These are phyloP conservation scores for Starmera quercuum DNA, from an alignment of 805 yeast species.

Conservation along the genomic window DNA sequence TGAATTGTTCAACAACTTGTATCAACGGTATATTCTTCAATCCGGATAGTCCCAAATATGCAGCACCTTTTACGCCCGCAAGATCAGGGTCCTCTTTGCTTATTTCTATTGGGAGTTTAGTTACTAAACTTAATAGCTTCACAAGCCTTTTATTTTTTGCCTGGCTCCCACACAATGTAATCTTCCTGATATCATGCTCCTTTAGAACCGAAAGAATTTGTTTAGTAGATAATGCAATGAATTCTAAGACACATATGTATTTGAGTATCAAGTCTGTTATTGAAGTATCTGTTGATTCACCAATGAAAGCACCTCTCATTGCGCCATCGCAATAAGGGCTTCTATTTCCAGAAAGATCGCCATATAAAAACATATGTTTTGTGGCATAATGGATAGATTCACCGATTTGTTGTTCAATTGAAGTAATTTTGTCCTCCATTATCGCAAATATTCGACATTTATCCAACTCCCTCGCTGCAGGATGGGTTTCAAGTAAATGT, in stretches of 20 bases:
- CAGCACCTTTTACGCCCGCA: constrained; percentile 23
- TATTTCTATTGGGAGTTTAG: constrained; percentile 14
- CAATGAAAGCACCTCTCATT: constrained; percentile 42
- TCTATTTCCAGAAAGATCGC: constrained; percentile 52
- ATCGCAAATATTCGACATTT: constrained; percentile 8
- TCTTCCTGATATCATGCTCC: constrained; percentile 19
- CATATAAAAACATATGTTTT: constrained; percentile 37
- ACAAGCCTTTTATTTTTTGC: constrained; percentile 37
- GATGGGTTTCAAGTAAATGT: constrained; percentile 36
- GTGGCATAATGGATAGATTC: constrained; percentile 21
- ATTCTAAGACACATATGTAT: constrained; percentile 42
- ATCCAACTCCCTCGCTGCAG: constrained; percentile 17
- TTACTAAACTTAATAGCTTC: constrained; percentile 21
- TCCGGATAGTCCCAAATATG: constrained; percentile 14
- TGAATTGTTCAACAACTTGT: constrained; percentile 8
- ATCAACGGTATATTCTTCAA: constrained; percentile 4
- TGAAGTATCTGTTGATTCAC: constrained; percentile 33
- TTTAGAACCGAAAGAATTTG: constrained; percentile 29
- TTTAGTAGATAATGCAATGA: constrained; percentile 41
- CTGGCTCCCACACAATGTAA: constrained; percentile 48
- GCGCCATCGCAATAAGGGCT: constrained; percentile 44
- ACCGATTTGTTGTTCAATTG: constrained; percentile 8
- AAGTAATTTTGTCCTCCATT: constrained; percentile 15
- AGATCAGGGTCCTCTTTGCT: constrained; percentile 11
- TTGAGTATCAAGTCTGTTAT: constrained; percentile 27